Evolutionary conservation across 1,284 basidiomycete species (phyloP).

Genomic region (Phenoliferia sp.): DNA sequence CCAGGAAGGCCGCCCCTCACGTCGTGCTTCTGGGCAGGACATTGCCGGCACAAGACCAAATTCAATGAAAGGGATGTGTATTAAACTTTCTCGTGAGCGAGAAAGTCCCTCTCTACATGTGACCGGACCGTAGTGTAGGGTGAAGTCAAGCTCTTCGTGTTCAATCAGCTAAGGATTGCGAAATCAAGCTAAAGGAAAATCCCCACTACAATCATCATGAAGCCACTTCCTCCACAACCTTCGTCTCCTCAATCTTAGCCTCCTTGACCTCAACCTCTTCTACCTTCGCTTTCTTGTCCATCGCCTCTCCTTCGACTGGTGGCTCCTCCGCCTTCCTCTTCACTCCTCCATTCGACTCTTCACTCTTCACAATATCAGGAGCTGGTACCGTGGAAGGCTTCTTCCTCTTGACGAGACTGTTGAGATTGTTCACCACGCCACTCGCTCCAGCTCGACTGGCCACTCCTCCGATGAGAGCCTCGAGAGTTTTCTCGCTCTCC

Average conservation of each 20-base stretch:
- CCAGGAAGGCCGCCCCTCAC: too few relatives aligned
- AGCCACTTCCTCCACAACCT: too few relatives aligned
- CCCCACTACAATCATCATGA: too few relatives aligned
- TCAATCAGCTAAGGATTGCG: too few relatives aligned
- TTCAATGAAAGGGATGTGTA: too few relatives aligned
- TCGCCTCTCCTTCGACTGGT: background rate
- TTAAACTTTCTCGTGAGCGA: too few relatives aligned
- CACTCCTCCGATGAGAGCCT: slow-evolving; percentile 23
- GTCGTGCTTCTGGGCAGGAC: too few relatives aligned
- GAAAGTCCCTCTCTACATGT: too few relatives aligned
- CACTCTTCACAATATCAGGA: background rate
- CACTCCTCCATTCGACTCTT: slow-evolving; percentile 2
- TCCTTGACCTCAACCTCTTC: slow-evolving; percentile 3
- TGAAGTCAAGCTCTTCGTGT: too few relatives aligned
- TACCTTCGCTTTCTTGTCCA: background rate
- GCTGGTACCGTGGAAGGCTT: slow-evolving; percentile 22
- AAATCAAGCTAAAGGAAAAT: too few relatives aligned
- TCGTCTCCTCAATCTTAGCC: slow-evolving; percentile 6
- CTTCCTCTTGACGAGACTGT: slow-evolving; percentile 36
- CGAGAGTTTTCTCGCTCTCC: slow-evolving; percentile 21
- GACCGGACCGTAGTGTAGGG: too few relatives aligned
- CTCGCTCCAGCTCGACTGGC: slow-evolving; percentile 4
- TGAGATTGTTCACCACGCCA: slow-evolving; percentile 33
- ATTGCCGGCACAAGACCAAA: too few relatives aligned
- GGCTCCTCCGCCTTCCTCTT: background rate